A percentile compares a stretch with the other conserved stretches of the same genome.
Conservation (phyloP, 2,329 filamentous ascomycete genomes). For the Nemania diffusa region DNA sequence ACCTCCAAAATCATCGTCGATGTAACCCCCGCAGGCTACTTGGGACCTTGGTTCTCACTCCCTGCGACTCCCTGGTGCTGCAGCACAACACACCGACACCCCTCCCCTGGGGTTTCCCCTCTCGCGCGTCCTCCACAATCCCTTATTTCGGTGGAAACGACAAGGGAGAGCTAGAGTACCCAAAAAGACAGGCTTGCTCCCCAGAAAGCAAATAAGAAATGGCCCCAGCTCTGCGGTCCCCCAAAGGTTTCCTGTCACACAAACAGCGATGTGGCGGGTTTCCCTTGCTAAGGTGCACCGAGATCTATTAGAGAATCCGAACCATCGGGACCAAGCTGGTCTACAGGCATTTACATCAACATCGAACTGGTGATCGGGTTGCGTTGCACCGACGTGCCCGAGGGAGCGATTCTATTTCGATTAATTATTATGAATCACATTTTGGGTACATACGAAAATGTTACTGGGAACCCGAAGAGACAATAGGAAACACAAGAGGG, state of each 20-base stretch:
- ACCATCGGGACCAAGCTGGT: conserved; percentile 29
- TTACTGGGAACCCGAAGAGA: conserved; percentile 1
- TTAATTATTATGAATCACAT: neutral
- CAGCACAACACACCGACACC: conserved; percentile 31
- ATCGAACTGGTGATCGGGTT: conserved; percentile 21
- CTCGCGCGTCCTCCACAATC: conserved; percentile 24
- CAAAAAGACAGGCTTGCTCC: conserved; percentile 13
- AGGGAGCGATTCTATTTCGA: neutral
- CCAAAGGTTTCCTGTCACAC: conserved; percentile 37
- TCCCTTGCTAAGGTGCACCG: conserved; percentile 36
- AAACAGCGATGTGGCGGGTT: conserved; percentile 35
- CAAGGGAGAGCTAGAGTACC: conserved; percentile 29
- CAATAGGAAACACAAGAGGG: conserved; percentile 17
- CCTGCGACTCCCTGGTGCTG: conserved; percentile 22
- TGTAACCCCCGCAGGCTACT: conserved; percentile 33
- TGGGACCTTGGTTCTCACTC: conserved; percentile 7
- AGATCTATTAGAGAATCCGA: conserved; percentile 35
- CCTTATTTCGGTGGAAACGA: conserved; percentile 26
- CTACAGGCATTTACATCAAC: conserved; percentile 24
- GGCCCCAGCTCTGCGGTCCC: conserved; percentile 33
- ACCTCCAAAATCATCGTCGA: conserved; percentile 5
- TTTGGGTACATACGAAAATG: too few species aligned
- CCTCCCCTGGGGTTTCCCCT: conserved; percentile 29
- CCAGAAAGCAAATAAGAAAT: conserved; percentile 19
- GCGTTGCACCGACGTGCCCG: conserved; percentile 16